Base-by-base conservation (phyloP, 148 eudicot species). In the Arctostaphylos glauca region DNA sequence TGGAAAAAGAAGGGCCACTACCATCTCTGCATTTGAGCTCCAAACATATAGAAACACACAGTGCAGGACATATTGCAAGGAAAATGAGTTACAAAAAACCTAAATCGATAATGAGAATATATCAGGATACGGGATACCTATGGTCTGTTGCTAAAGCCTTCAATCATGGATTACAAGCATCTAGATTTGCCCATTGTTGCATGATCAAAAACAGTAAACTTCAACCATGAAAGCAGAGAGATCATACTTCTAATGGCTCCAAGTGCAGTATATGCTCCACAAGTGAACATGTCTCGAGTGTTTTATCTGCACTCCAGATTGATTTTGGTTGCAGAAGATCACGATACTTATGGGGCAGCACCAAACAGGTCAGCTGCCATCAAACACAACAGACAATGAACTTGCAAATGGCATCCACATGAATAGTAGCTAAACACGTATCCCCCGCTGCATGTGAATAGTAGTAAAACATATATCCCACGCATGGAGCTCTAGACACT, bases 311-410 rank as follows among this genome's bases (percentile, higher is more conserved):
- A 88, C 84, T 92, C 99, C 98, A 94, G 47, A 97, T 97, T 59
- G 98, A 97, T 85, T 91, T 95, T 72, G 97, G 87, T 74, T 86
- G 88, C 79, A 97, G 84, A 87, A 94, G 89, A 80, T 78, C 48
- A 81, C 84, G 60, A 82, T 93, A 91, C 86, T 93, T 91, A 70
- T 89, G 89, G 16, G 99, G 93, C 78, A 97, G 90, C 87, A 93
- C 86, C 82, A 97, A 89, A 90, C 98, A 94, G 84, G 96, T 93
- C 87, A 97, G 87, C 99, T 97, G 96, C 81, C 88, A 88, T 79
- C 81, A 87, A 31, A 85, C 82, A 79, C 14, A 87, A 72, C 66
- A 64, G 15, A 82, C 82, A 62, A 80, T 60, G 64, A 82, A 62
- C 78, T 60, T 13, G 46, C 5, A 58, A 47, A 21, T 47, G 54